Conservation (phyloP, 176 grass and related monocot species). For the Aechmea fasciata region DNA sequence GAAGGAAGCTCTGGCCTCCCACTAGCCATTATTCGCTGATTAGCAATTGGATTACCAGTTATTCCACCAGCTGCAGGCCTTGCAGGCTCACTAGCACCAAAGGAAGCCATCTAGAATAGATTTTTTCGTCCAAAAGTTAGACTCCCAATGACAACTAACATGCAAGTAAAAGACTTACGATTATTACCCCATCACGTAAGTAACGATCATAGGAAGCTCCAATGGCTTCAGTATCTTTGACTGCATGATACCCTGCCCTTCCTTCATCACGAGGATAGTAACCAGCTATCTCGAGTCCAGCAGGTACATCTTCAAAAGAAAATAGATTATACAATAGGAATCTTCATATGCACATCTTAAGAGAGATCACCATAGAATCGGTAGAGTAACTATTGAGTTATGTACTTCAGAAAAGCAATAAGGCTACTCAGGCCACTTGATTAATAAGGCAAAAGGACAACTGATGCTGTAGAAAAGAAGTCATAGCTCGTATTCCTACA, state of each 20-base stretch:
- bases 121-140: slow-evolving; percentile 10
- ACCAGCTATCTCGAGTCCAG: slow-evolving; percentile 35
- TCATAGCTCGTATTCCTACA: no score
- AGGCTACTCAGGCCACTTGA: neutral
- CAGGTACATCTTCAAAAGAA: slow-evolving; percentile 35
- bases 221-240: slow-evolving; percentile 69
- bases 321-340: slow-evolving; percentile 22
- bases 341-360: neutral
- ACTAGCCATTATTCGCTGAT: slow-evolving; percentile 54
- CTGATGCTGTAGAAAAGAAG: no score
- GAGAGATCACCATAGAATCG: neutral
- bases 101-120: slow-evolving; percentile 44
- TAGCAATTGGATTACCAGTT: slow-evolving; percentile 56
- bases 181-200: slow-evolving; percentile 60
- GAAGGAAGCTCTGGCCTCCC: slow-evolving; percentile 46
- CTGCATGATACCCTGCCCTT: slow-evolving; percentile 46
- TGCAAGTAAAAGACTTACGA: neutral
- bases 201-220: slow-evolving; percentile 69
- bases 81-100: slow-evolving; percentile 40
- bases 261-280: slow-evolving; percentile 63
- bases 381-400: neutral
- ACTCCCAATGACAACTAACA: slow-evolving; percentile 2
- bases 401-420: neutral
- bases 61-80: slow-evolving; percentile 63
- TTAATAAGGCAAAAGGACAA: no score